Evolutionary conservation across 495 filamentous ascomycete genomes (phyloP).

Genomic region (Paragyromitra xinjiangensis): DNA sequence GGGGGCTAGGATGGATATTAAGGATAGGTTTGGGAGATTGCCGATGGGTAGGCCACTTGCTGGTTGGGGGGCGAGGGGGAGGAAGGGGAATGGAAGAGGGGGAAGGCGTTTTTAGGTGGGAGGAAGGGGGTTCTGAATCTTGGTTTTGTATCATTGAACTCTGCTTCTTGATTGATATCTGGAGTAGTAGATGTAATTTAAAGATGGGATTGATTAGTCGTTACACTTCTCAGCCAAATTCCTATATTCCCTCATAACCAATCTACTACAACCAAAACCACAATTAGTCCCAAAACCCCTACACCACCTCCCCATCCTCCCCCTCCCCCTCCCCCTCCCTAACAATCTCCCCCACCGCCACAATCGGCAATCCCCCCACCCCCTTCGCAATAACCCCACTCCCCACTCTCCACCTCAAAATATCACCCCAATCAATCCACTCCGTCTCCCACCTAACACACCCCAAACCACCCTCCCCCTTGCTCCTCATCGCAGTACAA

Average conservation of each 20-base stretch:
- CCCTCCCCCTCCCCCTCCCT: neutral
- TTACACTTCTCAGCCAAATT: too few species aligned
- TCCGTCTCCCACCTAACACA: slow-evolving; percentile 7
- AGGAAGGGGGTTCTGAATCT: too few species aligned
- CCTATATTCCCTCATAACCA: neutral
- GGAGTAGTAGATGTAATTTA: too few species aligned
- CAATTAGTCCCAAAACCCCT: neutral
- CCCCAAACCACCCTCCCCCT: neutral
- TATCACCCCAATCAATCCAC: slow-evolving; percentile 48
- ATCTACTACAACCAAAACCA: neutral
- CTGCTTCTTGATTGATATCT: too few species aligned
- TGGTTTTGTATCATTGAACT: too few species aligned
- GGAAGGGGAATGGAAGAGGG: too few species aligned
- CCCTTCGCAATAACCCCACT: neutral
- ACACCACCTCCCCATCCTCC: neutral
- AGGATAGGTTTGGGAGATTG: too few species aligned
- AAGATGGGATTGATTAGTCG: too few species aligned
- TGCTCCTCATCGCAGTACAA: slow-evolving; percentile 4
- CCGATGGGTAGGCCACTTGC: too few species aligned
- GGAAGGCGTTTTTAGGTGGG: too few species aligned
- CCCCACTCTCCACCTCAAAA: slow-evolving; percentile 35
- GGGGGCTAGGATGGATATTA: too few species aligned
- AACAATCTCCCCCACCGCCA: neutral
- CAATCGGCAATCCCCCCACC: neutral
- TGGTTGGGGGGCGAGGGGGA: too few species aligned